Evolutionary conservation across 495 filamentous ascomycete genomes (phyloP), one percentile per base, ranked within the genome.

Genomic region (Schizothecium vesticola): DNA sequence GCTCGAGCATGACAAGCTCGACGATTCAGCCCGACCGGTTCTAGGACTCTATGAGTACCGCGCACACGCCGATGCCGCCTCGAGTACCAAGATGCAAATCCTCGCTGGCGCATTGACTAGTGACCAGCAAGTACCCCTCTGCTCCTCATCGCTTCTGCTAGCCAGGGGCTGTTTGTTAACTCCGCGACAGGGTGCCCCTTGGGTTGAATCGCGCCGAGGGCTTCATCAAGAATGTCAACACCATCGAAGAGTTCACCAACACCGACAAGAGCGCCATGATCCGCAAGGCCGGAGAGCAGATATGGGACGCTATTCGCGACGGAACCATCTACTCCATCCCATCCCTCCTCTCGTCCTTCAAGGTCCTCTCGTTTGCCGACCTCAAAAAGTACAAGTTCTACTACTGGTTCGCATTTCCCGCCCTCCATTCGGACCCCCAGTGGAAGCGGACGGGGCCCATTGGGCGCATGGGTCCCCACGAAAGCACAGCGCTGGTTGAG

Each of bases 291-390:
- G 94, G 89, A 10, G 86, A 86, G 9, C 71, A 97, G 91, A 92
- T 99, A 63, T 97, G 94, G 96, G 92, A 97, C 80, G 95, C 95
- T 26, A 96, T 98, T 72, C 87, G 91, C 69, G 95, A 99, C 77
- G 94, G 94, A 22, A 96, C 92, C 8, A 97, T 99, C 70, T 97
- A 94, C 77, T 94, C 92, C 12, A 91, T 92, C 31, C 95, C 96
- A 13, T 97, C 94, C 29, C 83, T 98, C 11, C 87, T 99, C 21
- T 86, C 92, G 1, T 93, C 91, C 10, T 98, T 97, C 78, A 80
- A 89, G 9, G 87, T 95, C 56, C 87, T 97, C 59, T 96, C 92
- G n/a, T 99, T 92, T 77, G 94, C 95, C 59, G 92, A 98, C 76
- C 83, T 99, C 24, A 99, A 99, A 80, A 96, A 93, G 75, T 97